Evolutionary conservation across 306 rosid species (phyloP).

Genomic region (barrel medic (Medicago truncatula)): MtrunA17r5.0-ANR NC_053044.1:14972001-14972500

Average conservation of each 20-base stretch:
- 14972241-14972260: background rate
- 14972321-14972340: constrained; percentile 1
- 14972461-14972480: background rate
- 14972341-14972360: constrained; percentile 14
- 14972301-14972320: constrained; percentile 15
- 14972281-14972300: constrained; percentile 1
- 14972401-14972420: background rate
- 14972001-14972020: constrained; percentile 16
- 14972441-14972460: constrained; percentile 1
- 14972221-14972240: background rate
- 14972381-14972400: constrained; percentile 20
- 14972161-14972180: constrained; percentile 2
- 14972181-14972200: constrained; percentile 18
- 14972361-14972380: constrained; percentile 14
- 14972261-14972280: background rate
- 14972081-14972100: constrained; percentile 25
- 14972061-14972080: constrained; percentile 25
- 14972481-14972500: constrained; percentile 25
- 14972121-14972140: constrained; percentile 5
- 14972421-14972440: constrained; percentile 20
- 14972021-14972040: constrained; percentile 15
- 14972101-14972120: constrained; percentile 16
- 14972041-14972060: constrained; percentile 1
- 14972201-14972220: constrained; percentile 3
- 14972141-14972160: constrained; percentile 13